Base-by-base conservation (phyloP, 1,284 basidiomycete species). In the Tilletia setariae region DNA sequence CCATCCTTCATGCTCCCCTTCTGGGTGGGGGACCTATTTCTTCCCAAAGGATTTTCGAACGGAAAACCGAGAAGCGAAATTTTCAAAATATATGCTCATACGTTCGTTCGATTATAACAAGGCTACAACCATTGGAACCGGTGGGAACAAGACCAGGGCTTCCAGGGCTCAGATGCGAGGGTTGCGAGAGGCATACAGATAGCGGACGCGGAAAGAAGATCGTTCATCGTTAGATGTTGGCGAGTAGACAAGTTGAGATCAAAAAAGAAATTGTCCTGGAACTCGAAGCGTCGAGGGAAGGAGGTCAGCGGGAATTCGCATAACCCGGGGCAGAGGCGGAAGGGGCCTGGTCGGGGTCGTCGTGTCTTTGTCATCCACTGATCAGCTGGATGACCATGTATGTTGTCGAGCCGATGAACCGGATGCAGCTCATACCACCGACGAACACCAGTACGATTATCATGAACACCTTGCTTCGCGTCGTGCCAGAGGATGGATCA, bases 371-470 rank as follows among this genome's bases (percentile, higher is more conserved):
- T 61, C 59, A 75, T 15, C 74, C 73, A 30, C 67, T 70, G 23
- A 74, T 40, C 30, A 80, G 70, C 13, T 77, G 67, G 51, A 77
- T 74, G 28, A 79, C 72, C 16, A 79, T 68, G 63, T 79, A 81
- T 2, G 76, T 59, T 8, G 77, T 76, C 11, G 70, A 73, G 2
- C 78, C 78, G 44, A 79, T 74, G 64, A 81, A 79, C 0, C 79
- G 61, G 21, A 81, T 74, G 51, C 76, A 78, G 21, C 74, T 71
- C 75, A 77, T 79, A 1, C 71, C 76, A 1, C 76, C 79, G 1
- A 81, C 78, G 62, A 80, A 80, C 42, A 81, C 70, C 16, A 81
- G 68, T 9, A 81, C 72, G 44, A 81, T 43, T n/a, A 81, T 70
- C 74, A 80, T 75, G 72, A 79, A 81, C 8, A 78, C 73, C 61